A percentile compares a stretch with the other conserved stretches of the same genome.
Conservation (phyloP, 371 early-diverging fungal species). For the Mucor racemosus region DNA sequence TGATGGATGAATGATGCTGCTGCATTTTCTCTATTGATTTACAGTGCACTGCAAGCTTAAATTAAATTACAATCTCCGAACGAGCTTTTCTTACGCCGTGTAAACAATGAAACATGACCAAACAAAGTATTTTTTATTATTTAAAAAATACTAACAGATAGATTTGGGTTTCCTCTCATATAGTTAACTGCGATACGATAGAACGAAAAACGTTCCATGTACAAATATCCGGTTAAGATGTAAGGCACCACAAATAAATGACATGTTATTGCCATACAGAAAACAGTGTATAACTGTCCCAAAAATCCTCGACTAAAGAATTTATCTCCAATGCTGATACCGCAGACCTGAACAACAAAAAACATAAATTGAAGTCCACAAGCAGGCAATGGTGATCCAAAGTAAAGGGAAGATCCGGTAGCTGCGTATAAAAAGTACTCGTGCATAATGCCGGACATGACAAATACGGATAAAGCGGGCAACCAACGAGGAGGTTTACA, state of each 20-base stretch:
- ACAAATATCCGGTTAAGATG: constrained; percentile 23
- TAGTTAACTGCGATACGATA: constrained; percentile 11
- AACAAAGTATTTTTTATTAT: not conserved
- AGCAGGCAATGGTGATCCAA: constrained; percentile 24
- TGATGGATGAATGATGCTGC: constrained; percentile 6
- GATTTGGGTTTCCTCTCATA: constrained; percentile 7
- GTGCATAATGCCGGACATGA: constrained; percentile 48
- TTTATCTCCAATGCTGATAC: constrained; percentile 38
- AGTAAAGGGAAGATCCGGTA: constrained; percentile 32
- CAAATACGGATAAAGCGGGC: constrained; percentile 41
- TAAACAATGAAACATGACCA: not conserved
- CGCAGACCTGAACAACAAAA: constrained; percentile 34
- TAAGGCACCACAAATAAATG: constrained; percentile 35
- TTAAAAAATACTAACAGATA: constrained; percentile 9
- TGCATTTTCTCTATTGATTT: not conserved
- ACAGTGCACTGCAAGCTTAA: not conserved
- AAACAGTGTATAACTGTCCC: constrained; percentile 32
- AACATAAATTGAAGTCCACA: constrained; percentile 40
- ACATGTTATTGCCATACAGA: constrained; percentile 31
- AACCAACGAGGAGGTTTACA: constrained; percentile 31
- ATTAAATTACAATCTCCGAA: not conserved
- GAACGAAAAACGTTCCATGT: constrained; percentile 27
- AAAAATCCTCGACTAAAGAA: constrained; percentile 22
- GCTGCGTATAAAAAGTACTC: constrained; percentile 45
- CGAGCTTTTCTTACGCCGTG: not conserved